Base-by-base conservation (phyloP, 306 rosid species). In the Cucumis cinereus region DNA sequence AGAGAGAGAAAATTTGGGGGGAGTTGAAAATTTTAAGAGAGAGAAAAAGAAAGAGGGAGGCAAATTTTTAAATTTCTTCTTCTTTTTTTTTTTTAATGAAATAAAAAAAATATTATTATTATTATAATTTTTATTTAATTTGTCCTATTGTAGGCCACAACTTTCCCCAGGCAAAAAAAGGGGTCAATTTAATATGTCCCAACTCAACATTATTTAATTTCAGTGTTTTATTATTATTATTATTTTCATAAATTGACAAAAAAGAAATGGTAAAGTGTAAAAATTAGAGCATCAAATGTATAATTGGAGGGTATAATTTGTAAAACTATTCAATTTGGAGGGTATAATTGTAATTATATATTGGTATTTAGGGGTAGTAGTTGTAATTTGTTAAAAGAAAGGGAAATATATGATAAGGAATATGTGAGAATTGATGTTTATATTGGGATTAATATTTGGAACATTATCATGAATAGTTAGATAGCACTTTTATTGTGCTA, bases 401-500 rank as follows among this genome's bases (percentile, higher is more conserved):
- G 12, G 60, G 15, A 60, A 28, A 59, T 56, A 5, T 56, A 56
- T 57, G 6, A 26, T 26, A 59, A 12, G 58, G 66, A 59, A 59
- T 26, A 30, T 26, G 15, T 59, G 28, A 59, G 6, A 26, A 17
- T 7, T 6, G 7, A 54, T 54, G 2, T 54, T n/a, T n/a, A 64
- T 35, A 19, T 61, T 61, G 45, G 71, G 72, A 62, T 64, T 63
- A 36, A 35, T 63, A 63, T 63, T 63, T 63, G 49, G n/a, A 19
- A n/a, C n/a, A 64, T 66, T 66, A 80, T 71, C 78, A 30, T 58
- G 76, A 80, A 62, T 73, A 54, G 33, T 57, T 41, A 38, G 35
- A 40, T 50, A 47, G 24, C 58, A 71, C 75, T 43, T 71, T 71
- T 15, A 71, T 45, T 71, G 58, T 26, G 24, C 75, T 49, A 49